phyloP scores from a whole-genome alignment of 306 rosid genomes.

The Cyamopsis tetragonoloba region DNA sequence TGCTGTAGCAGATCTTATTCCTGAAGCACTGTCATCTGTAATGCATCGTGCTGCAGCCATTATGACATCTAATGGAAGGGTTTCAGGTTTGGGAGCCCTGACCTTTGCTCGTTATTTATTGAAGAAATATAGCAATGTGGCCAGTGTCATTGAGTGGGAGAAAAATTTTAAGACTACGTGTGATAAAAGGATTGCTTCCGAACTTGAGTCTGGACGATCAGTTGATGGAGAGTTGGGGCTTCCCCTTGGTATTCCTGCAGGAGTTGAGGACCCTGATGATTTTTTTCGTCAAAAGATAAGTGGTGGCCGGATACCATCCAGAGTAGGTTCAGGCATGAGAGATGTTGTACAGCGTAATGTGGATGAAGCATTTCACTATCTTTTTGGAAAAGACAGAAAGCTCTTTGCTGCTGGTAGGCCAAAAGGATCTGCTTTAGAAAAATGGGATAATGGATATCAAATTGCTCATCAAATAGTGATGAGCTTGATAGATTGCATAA shows the following conservation, averaged over 20 bases:
- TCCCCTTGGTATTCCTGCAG: conserved; percentile 85
- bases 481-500: conserved; percentile 77
- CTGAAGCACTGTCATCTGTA: conserved; percentile 64
- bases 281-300: conserved; percentile 83
- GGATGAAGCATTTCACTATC: conserved; percentile 57
- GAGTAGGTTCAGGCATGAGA: conserved; percentile 75
- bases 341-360: conserved; percentile 75
- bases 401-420: conserved; percentile 48
- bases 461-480: conserved; percentile 69
- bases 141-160: conserved; percentile 80
- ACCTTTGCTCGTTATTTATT: conserved; percentile 61
- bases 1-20: conserved; percentile 70
- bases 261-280: conserved; percentile 88
- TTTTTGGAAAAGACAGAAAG: conserved; percentile 72
- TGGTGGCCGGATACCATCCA: conserved; percentile 67
- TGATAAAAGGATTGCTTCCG: conserved; percentile 79
- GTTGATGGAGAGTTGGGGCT: conserved; percentile 71
- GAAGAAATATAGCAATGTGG: conserved; percentile 61
- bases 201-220: conserved; percentile 68
- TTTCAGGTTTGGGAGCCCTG: conserved; percentile 62
- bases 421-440: conserved; percentile 60
- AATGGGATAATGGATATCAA: conserved; percentile 82
- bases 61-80: conserved; percentile 68
- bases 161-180: conserved; percentile 62
- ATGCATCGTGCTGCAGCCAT: conserved; percentile 61